These are phyloP conservation scores for Trapa incisa DNA, from an alignment of 345 rosid genomes.

Conservation along the genomic window DNA sequence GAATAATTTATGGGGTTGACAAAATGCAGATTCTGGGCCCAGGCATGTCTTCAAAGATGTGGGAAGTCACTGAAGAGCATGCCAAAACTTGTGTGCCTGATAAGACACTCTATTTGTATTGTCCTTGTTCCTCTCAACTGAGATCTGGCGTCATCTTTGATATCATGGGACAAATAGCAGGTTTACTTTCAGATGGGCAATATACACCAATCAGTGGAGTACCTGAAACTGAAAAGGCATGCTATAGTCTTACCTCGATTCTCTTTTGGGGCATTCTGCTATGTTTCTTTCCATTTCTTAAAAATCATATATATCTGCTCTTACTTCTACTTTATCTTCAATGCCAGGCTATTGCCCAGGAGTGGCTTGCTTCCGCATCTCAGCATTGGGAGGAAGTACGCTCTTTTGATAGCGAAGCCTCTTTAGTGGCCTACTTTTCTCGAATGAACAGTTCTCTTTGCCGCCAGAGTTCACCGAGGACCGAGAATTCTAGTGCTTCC, in stretches of 20 bases:
- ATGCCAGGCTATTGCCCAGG: slow-evolving; percentile 54
- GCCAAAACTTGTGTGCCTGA: slow-evolving; percentile 71
- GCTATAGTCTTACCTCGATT: slow-evolving; percentile 10
- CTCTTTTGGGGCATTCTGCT: not conserved
- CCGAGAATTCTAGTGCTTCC: slow-evolving; percentile 26
- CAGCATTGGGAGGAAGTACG: slow-evolving; percentile 47
- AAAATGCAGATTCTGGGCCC: slow-evolving; percentile 73
- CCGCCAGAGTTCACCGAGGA: slow-evolving; percentile 24
- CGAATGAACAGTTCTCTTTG: slow-evolving; percentile 19
- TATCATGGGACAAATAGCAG: slow-evolving; percentile 73
- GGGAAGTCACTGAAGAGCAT: slow-evolving; percentile 89
- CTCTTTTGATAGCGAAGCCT: slow-evolving; percentile 49
- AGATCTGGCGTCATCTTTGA: slow-evolving; percentile 80
- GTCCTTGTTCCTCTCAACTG: slow-evolving; percentile 40
- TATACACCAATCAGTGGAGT: slow-evolving; percentile 48
- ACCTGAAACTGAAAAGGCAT: slow-evolving; percentile 77
- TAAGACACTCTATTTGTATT: slow-evolving; percentile 47
- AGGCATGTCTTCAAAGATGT: slow-evolving; percentile 98
- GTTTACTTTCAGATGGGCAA: slow-evolving; percentile 57
- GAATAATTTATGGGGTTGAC: not conserved
- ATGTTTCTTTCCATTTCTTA: not conserved
- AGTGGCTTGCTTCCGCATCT: slow-evolving; percentile 53
- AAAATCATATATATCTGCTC: not conserved
- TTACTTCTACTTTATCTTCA: slow-evolving; percentile 6
- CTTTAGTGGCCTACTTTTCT: slow-evolving; percentile 29